A percentile compares a stretch with the other conserved stretches of the same genome.
These are phyloP conservation scores for Phytopythium mirpurense DNA, from an alignment of 352 stramenopile genomes.

Conservation along the genomic window DNA sequence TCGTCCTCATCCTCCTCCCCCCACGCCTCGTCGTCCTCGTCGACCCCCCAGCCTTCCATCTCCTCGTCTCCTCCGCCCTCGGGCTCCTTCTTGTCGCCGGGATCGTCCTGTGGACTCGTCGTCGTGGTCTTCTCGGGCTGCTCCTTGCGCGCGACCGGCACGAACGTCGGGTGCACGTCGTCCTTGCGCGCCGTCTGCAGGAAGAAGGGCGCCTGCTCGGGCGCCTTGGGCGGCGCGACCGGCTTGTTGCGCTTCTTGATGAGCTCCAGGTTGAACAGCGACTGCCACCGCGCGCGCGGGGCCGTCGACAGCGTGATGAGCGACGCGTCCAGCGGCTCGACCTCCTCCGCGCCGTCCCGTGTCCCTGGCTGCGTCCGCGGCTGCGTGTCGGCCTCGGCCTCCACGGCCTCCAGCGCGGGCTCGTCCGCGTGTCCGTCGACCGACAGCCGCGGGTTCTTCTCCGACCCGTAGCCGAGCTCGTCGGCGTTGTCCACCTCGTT, in stretches of 20 bases:
- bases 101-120: constrained; percentile 19
- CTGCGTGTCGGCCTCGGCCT: too few relatives aligned
- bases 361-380: constrained; percentile 4
- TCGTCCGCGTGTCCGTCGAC: constrained; percentile 26
- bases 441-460: constrained; percentile 43
- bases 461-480: constrained; percentile 42
- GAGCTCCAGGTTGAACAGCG: constrained; percentile 90
- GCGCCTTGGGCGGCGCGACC: constrained; percentile 91
- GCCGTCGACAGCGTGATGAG: constrained; percentile 74
- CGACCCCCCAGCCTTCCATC: constrained; percentile 67
- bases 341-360: too few relatives aligned
- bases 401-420: too few relatives aligned
- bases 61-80: constrained; percentile 13
- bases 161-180: constrained; percentile 73
- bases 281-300: constrained; percentile 86
- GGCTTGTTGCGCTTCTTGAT: constrained; percentile 97
- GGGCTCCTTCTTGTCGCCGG: constrained; percentile 27
- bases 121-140: constrained; percentile 14
- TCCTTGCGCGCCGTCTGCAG: constrained; percentile 88
- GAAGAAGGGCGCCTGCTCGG: constrained; percentile 94
- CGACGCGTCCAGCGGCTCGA: constrained; percentile 48
- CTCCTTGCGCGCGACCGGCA: constrained; percentile 33
- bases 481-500: constrained; percentile 80
- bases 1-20: constrained; percentile 29
- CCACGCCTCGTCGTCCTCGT: constrained; percentile 59